Percentiles rank a stretch among this genome's conserved stretches.
Conservation (phyloP, 805 yeast species). For the Candida schatavii region DNA sequence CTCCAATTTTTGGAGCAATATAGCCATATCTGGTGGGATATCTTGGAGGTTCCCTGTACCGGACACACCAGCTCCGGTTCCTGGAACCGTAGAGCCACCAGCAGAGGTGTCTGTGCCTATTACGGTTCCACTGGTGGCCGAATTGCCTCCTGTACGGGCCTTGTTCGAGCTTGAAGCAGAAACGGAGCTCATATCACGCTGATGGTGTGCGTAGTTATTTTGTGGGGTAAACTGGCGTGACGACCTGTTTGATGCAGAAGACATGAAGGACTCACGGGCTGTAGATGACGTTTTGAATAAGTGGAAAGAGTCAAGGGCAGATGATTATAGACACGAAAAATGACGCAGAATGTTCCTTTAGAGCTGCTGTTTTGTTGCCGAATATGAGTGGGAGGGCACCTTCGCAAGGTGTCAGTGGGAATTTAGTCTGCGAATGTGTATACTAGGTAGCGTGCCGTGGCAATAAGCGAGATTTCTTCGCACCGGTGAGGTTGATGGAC, state of each 20-base stretch:
- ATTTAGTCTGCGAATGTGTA: too few species aligned
- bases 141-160: slow-evolving; percentile 13
- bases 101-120: slow-evolving; percentile 8
- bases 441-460: too few species aligned
- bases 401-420: too few species aligned
- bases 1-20: slow-evolving; percentile 39
- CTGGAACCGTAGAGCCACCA: not conserved
- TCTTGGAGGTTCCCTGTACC: slow-evolving; percentile 23
- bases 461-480: too few species aligned
- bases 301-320: too few species aligned
- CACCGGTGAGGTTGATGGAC: too few species aligned
- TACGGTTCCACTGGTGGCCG: slow-evolving; percentile 10
- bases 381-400: too few species aligned
- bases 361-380: too few species aligned
- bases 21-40: slow-evolving; percentile 45
- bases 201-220: slow-evolving; percentile 8
- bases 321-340: too few species aligned
- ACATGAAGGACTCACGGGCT: too few species aligned
- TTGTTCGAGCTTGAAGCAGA: slow-evolving; percentile 22
- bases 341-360: too few species aligned
- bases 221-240: not conserved
- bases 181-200: slow-evolving; percentile 20
- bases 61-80: slow-evolving; percentile 4
- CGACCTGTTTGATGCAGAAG: not conserved
- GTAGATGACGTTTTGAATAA: too few species aligned